Percentiles rank a stretch among this genome's conserved stretches.
Evolutionary conservation across 768 basidiomycete species (phyloP).

Genomic region (Zangia roseola): DNA sequence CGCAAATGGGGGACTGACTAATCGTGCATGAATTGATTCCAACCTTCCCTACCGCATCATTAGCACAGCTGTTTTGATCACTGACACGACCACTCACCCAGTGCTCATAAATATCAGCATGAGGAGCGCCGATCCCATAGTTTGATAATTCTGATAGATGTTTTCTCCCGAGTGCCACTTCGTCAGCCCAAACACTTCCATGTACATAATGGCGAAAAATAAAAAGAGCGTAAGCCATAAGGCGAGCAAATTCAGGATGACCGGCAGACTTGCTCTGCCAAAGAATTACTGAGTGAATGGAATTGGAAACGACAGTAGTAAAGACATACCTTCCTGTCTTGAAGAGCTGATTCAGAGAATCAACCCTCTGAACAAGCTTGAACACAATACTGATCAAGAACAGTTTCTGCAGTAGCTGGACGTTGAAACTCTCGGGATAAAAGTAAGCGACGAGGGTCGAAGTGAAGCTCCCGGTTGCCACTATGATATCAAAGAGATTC

Average conservation of each 20-base stretch:
- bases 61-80: constrained; percentile 1
- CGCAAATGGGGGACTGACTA: constrained; percentile 47
- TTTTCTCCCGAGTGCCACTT: constrained; percentile 76
- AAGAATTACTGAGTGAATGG: not conserved
- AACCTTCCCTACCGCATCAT: constrained; percentile 66
- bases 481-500: constrained; percentile 88
- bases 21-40: constrained; percentile 99
- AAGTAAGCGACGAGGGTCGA: constrained; percentile 77
- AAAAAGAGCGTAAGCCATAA: constrained; percentile 90
- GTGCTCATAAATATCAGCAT: constrained; percentile 93
- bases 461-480: constrained; percentile 76
- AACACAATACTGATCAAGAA: constrained; percentile 92
- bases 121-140: constrained; percentile 74
- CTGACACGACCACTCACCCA: constrained; percentile 54
- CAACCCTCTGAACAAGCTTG: constrained; percentile 88
- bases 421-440: constrained; percentile 44
- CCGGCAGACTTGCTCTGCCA: constrained; percentile 77
- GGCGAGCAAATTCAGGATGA: constrained; percentile 78
- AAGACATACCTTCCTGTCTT: constrained; percentile 86
- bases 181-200: constrained; percentile 90
- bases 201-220: constrained; percentile 84
- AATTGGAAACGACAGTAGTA: not conserved
- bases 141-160: constrained; percentile 72
- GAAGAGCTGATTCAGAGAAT: constrained; percentile 90
- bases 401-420: constrained; percentile 77